Base-by-base conservation (phyloP, 2,329 filamentous ascomycete genomes). In the Penicillium sp. region DNA sequence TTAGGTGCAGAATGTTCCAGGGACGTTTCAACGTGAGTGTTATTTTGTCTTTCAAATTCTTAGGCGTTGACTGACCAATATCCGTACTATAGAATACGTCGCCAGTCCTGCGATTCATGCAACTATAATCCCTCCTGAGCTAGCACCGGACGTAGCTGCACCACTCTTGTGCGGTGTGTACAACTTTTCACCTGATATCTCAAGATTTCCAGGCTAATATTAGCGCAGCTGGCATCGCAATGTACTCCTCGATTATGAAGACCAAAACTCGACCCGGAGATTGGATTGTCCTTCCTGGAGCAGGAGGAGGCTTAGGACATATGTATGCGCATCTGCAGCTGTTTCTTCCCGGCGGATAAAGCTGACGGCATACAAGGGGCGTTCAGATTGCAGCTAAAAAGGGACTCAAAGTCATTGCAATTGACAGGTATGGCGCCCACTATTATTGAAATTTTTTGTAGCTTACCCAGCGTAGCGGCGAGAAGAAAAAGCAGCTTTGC, bases 181-280 rank as follows among this genome's bases (percentile, higher is more conserved):
- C n/a, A n/a, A n/a, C n/a, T 24, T 43, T 21, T 6, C 19, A 6
- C 4, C n/a, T 37, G 29, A 10, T 2, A 15, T 15, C 28, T 10
- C 21, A 9, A n/a, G n/a, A n/a, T n/a, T n/a, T n/a, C 38, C 22
- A 1, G 8, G 12, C 50, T 52, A 22, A 58, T 37, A 7, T 15
- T 0, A n/a, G n/a, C 21, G 0, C 39, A 68, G 68, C 68, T 29
- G 68, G 68, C 4, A 65, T 70, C 39, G 64, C 68, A 0, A 68
- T 69, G 62, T 70, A 69, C 45, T 69, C 66, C 10, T 69, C 68
- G 1, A 67, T 70, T 13, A 64, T 62, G 55, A 70, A 70, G 47
- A 64, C 66, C 5, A 68, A 61, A 35, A 56, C 66, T 22, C 58
- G 59, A 17, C 58, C 61, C 0, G 68, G 67, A 13, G 60, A 70